These are phyloP conservation scores for Penicillium polonicum DNA, from an alignment of 2,329 filamentous ascomycete species.

Conservation along the genomic window DNA sequence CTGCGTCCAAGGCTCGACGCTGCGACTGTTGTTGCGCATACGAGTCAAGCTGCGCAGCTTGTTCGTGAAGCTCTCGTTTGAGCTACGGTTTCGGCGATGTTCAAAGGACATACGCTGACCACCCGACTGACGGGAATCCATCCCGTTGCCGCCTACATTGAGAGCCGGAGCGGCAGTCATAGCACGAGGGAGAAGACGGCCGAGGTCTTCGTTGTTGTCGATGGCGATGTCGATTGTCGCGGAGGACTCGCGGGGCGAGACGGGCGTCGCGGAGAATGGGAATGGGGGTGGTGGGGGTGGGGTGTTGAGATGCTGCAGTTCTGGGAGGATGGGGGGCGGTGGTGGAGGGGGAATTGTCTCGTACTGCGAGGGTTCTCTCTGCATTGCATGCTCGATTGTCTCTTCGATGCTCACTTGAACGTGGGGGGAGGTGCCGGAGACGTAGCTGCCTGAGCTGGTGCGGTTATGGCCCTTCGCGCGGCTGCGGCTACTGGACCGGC, in stretches of 20 bases:
- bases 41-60: slow-evolving; percentile 56
- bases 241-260: slow-evolving; percentile 37
- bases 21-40: slow-evolving; percentile 58
- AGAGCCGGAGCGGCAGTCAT: slow-evolving; percentile 38
- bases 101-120: slow-evolving; percentile 45
- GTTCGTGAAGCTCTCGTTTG: slow-evolving; percentile 57
- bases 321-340: slow-evolving; percentile 52
- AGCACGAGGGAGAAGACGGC: slow-evolving; percentile 35
- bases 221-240: slow-evolving; percentile 44
- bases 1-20: slow-evolving; percentile 30
- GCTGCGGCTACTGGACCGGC: slow-evolving; percentile 43
- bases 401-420: slow-evolving; percentile 56
- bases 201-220: slow-evolving; percentile 42
- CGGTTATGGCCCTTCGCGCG: slow-evolving; percentile 33
- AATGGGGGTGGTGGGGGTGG: slow-evolving; percentile 54
- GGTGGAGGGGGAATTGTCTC: slow-evolving; percentile 25
- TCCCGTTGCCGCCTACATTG: slow-evolving; percentile 9
- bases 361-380: slow-evolving; percentile 13
- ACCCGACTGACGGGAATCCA: slow-evolving; percentile 26
- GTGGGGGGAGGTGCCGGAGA: slow-evolving; percentile 35
- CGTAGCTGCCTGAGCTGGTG: slow-evolving; percentile 24
- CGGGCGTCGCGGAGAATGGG: slow-evolving; percentile 30
- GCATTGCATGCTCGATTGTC: slow-evolving; percentile 45
- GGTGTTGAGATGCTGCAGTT: slow-evolving; percentile 60
- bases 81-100: slow-evolving; percentile 55